Conservation (phyloP, 768 basidiomycete genomes). For the Boletus rubescentipes region DNA sequence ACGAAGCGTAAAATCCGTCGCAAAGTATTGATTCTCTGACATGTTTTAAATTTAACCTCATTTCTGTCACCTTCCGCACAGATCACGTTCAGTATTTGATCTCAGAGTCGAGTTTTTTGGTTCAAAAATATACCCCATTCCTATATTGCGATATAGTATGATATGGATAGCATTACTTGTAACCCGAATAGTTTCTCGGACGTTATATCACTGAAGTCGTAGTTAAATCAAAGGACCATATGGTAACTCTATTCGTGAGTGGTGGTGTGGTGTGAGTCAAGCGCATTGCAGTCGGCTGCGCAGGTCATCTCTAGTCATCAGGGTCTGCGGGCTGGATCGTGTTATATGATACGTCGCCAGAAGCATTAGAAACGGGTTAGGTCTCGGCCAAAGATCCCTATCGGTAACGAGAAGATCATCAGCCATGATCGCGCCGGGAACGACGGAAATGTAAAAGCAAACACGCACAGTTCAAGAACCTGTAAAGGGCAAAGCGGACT, state of each 20-base stretch:
- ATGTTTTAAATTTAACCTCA: not conserved
- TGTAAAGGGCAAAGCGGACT: conserved; percentile 21
- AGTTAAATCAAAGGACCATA: conserved; percentile 10
- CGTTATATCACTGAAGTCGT: conserved; percentile 7
- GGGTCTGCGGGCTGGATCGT: not conserved
- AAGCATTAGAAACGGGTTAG: conserved; percentile 58
- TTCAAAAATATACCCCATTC: conserved; percentile 11
- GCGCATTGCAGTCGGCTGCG: not conserved
- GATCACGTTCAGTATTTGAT: not conserved
- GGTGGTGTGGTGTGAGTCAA: not conserved
- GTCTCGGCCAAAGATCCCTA: conserved; percentile 78
- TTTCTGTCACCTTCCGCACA: not conserved
- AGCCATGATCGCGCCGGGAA: conserved; percentile 11
- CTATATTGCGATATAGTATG: conserved; percentile 16
- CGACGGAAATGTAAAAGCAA: conserved; percentile 4
- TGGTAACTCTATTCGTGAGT: conserved; percentile 13
- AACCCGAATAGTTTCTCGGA: conserved; percentile 14
- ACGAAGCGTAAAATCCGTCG: conserved; percentile 34
- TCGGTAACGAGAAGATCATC: conserved; percentile 6
- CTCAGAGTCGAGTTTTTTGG: conserved; percentile 8
- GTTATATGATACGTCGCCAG: not conserved
- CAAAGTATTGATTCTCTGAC: conserved; percentile 30
- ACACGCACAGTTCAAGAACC: conserved; percentile 68
- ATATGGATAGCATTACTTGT: conserved; percentile 25
- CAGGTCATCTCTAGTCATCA: not conserved